phyloP scores from a whole-genome alignment of 2,329 filamentous ascomycete species.

The Penicillium brasilianum region DNA sequence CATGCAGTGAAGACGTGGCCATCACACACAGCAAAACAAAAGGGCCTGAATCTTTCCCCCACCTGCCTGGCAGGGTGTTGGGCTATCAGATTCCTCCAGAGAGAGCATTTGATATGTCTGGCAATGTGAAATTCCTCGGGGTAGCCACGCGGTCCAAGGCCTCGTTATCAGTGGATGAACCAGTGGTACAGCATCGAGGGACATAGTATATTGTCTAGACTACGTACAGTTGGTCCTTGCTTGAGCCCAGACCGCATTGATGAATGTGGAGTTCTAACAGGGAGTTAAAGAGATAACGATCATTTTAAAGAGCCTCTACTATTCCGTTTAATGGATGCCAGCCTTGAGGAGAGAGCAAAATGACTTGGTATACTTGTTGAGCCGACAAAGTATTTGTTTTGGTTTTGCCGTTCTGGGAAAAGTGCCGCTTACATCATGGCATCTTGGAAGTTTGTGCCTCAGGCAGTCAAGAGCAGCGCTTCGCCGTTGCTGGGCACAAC shows the following conservation, averaged over 20 bases:
- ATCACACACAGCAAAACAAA: slow-evolving; percentile 26
- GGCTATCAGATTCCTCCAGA: background rate
- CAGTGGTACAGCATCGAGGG: slow-evolving; percentile 24
- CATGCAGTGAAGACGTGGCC: slow-evolving; percentile 33
- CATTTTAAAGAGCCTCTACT: no score
- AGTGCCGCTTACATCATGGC: slow-evolving; percentile 13
- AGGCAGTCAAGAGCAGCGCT: slow-evolving; percentile 13
- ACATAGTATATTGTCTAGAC: slow-evolving; percentile 7
- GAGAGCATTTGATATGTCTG: slow-evolving; percentile 7
- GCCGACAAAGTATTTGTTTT: slow-evolving; percentile 37
- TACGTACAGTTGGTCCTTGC: background rate
- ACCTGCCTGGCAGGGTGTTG: background rate
- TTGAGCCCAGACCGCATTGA: background rate
- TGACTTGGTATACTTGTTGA: background rate
- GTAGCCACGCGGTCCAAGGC: slow-evolving; percentile 21
- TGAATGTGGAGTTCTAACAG: background rate
- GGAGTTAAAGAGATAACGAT: background rate
- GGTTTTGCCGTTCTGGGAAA: slow-evolving; percentile 34
- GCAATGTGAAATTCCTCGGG: slow-evolving; percentile 20
- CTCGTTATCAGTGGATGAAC: slow-evolving; percentile 13
- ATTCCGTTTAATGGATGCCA: background rate
- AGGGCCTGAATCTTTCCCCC: background rate
- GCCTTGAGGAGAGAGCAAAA: background rate
- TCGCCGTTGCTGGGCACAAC: background rate
- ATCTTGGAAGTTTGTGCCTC: slow-evolving; percentile 11